Evolutionary conservation across 192 early-diverging fungal species (phyloP).

Genomic region (Entophlyctis helioformis): DNA sequence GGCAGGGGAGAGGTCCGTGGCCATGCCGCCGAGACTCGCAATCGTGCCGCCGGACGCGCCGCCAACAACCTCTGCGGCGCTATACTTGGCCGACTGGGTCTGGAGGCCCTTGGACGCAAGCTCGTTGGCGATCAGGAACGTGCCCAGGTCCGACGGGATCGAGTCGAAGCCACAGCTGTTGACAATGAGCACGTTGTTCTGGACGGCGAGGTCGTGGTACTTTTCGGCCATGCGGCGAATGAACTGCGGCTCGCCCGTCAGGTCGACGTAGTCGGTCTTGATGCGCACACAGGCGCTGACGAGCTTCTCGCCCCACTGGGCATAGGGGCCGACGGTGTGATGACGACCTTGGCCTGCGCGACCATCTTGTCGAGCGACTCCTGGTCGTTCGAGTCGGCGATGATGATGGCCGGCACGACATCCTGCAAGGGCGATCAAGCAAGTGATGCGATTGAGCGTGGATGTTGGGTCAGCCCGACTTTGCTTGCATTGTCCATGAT

Average conservation of each 20-base stretch:
- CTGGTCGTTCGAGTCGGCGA: constrained; percentile 55
- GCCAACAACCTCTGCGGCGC: constrained; percentile 18
- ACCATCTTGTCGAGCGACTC: constrained; percentile 48
- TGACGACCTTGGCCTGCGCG: constrained; percentile 55
- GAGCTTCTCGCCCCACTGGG: constrained; percentile 52
- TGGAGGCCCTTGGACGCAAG: constrained; percentile 21
- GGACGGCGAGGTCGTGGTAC: no score
- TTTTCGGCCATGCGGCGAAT: constrained; percentile 48
- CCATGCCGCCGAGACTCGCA: constrained; percentile 13
- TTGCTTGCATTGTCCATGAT: no score
- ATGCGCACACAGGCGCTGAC: no score
- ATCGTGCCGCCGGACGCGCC: constrained; percentile 61
- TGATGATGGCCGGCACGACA: no score
- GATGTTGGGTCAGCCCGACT: no score
- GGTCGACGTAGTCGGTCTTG: no score
- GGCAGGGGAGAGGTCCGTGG: no score
- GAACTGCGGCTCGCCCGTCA: constrained; percentile 63
- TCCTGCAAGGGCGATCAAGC: no score
- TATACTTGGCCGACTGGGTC: constrained; percentile 7
- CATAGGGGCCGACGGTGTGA: constrained; percentile 79
- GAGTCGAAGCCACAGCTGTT: constrained; percentile 94
- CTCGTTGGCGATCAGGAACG: constrained; percentile 50
- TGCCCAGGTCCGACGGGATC: constrained; percentile 76
- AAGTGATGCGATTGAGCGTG: no score
- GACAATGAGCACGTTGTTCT: no score